Conservation (phyloP, 1,284 basidiomycete genomes). For the Ganoderma boninense region DNA sequence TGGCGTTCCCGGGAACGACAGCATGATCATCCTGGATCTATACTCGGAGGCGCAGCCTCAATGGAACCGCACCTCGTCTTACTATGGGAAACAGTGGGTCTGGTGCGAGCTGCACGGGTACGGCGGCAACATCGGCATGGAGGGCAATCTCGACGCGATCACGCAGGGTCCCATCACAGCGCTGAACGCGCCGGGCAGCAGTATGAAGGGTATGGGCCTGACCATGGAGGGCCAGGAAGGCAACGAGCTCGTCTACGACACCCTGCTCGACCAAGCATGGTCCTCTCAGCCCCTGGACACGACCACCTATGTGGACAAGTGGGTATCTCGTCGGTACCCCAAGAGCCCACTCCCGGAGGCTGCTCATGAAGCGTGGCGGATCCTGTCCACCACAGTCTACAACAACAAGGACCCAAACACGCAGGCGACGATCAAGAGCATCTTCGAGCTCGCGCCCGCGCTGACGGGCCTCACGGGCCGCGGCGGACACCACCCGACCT, state of each 20-base stretch:
- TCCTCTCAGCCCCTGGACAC: conserved; percentile 44
- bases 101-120: conserved; percentile 55
- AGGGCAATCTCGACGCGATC: conserved; percentile 49
- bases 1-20: conserved; percentile 46
- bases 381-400: conserved; percentile 50
- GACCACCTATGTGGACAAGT: conserved; percentile 43
- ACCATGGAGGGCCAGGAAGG: conserved; percentile 54
- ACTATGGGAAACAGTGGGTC: conserved; percentile 53
- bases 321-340: conserved; percentile 49
- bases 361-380: conserved; percentile 47
- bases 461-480: conserved; percentile 46
- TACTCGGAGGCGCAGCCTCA: conserved; percentile 52
- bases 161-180: conserved; percentile 45
- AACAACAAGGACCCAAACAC: conserved; percentile 45
- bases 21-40: conserved; percentile 52
- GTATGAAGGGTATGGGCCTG: conserved; percentile 52
- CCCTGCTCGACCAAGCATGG: conserved; percentile 54
- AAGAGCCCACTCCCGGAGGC: conserved; percentile 37
- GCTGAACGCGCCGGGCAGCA: conserved; percentile 40
- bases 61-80: conserved; percentile 50
- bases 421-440: conserved; percentile 52
- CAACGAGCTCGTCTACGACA: conserved; percentile 54
- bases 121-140: conserved; percentile 53
- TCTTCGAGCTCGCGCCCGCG: conserved; percentile 47
- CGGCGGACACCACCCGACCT: conserved; percentile 46